Base-by-base conservation (phyloP, 371 early-diverging fungal species). In the Apophysomyces sp. region DNA sequence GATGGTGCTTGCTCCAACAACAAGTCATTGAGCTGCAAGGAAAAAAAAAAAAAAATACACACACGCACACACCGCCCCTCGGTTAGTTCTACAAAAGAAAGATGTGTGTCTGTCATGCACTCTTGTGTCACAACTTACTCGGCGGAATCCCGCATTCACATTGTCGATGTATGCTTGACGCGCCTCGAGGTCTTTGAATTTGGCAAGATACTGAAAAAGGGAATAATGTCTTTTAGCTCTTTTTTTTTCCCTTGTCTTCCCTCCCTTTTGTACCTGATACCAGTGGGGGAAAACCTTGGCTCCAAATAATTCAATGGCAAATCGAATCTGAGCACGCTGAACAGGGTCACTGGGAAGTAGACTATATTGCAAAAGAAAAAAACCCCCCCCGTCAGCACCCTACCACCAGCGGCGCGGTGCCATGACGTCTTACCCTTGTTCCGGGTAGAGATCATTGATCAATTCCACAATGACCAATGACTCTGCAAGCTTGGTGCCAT, bases 301-400 rank as follows among this genome's bases (percentile, higher is more conserved):
- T 24, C 55, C 21, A 58, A 73, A 86, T 40, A 69, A 76, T 51
- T 89, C 87, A 54, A 89, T 84, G 31, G 77, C 78, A 60, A 88
- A 81, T 13, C 81, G 80, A 49, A 76, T 51, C 55, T 80, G 63
- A 8, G 83, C 83, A 7, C 79, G 68, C 64, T 77, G 67, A 5
- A 81, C 56, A 24, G 82, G 71, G 57, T 83, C 78, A 24, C 64
- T 59, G 21, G 83, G 77, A 18, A 80, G 44, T 8, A 82, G 59
- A 0, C 80, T 80, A 56, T n/a, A n/a, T n/a, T n/a, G n/a, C n/a
- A n/a, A n/a, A n/a, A n/a, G n/a, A n/a, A n/a, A n/a, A n/a, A n/a
- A n/a, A n/a, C n/a, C n/a, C n/a, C n/a, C n/a, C n/a, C n/a, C n/a
- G n/a, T n/a, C n/a, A n/a, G n/a, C n/a, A n/a, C n/a, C n/a, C n/a